Conservation (phyloP, 208 protist species). For the Trypanosoma melophagium region DNA sequence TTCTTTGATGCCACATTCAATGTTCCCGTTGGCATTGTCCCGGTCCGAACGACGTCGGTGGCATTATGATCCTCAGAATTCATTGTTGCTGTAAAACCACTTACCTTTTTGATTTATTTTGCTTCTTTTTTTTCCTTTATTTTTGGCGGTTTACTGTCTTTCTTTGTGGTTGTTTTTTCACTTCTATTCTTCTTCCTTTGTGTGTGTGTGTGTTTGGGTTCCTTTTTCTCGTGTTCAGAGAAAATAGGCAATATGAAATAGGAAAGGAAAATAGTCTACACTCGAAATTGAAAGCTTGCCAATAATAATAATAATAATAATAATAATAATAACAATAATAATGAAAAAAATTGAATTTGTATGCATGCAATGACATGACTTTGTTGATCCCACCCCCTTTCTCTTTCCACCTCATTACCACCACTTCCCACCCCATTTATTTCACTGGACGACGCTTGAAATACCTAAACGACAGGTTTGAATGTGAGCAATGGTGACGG, state of each 20-base stretch:
- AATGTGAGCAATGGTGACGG: slow-evolving; percentile 72
- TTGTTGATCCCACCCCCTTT: not conserved
- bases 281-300: slow-evolving; percentile 14
- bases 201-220: not conserved
- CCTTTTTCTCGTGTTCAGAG: not conserved
- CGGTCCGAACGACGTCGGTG: not conserved
- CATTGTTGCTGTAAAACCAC: not conserved
- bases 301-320: slow-evolving; percentile 13
- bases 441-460: not conserved
- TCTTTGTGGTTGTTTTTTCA: too few relatives aligned
- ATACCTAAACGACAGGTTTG: slow-evolving; percentile 35
- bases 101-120: slow-evolving; percentile 5
- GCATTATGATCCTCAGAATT: slow-evolving; percentile 19
- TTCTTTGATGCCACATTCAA: slow-evolving; percentile 56
- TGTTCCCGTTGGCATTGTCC: slow-evolving; percentile 2
- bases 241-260: not conserved
- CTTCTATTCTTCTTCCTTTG: too few relatives aligned
- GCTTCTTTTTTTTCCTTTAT: not conserved
- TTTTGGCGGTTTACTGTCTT: not conserved
- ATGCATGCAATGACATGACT: not conserved
- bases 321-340: slow-evolving; percentile 2
- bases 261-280: not conserved
- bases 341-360: not conserved
- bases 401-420: not conserved
- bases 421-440: not conserved